Evolutionary conservation across 106 monocot species (phyloP), one percentile per base, ranked within the genome.

Genomic region (Dendrobium huoshanense): DNA sequence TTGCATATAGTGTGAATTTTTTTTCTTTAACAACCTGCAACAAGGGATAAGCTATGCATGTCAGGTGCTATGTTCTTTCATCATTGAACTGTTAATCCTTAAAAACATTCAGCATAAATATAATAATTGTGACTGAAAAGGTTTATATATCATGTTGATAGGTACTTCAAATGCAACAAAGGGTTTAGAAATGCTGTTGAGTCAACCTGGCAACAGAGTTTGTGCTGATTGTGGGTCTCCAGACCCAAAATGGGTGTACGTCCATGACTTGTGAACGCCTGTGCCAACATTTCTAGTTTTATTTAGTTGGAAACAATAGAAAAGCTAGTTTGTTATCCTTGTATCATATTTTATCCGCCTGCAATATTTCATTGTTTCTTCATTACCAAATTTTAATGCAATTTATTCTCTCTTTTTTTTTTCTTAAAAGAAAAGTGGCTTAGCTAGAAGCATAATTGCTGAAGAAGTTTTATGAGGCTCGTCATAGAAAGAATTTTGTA

Each of bases 171-270:
- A 68, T 75, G 54, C 90, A 80, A 41, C 43, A 20, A 75, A 55
- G 75, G 82, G 86, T 65, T 82, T 95, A 80, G 83, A 86, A 75
- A 77, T 54, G 82, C 77, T 92, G 20, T 79, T 87, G 72, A 89
- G 79, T 49, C 92, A 92, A 84, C 87, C 88, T 17, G 86, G 77
- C 61, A 95, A 95, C 65, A 85, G 79, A 84, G 70, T 84, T 87
- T 95, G 95, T 77, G 95, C 95, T 37, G 95, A 95, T 75, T 95
- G 95, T 87, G 89, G 92, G 29, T 86, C 86, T 49, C 87, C 87
- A 75, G 87, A 95, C 84, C 95, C 95, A 67, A 92, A 92, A 95
- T 95, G 95, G 95, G 92, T 88, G 95, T 95, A 92, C 72, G 91
- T 73, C 33, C 70, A 33, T 70, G 22, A 65, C 25, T 65, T 83